phyloP scores from a whole-genome alignment of 202 grass and related monocot species.

The Panicum virgatum region DNA sequence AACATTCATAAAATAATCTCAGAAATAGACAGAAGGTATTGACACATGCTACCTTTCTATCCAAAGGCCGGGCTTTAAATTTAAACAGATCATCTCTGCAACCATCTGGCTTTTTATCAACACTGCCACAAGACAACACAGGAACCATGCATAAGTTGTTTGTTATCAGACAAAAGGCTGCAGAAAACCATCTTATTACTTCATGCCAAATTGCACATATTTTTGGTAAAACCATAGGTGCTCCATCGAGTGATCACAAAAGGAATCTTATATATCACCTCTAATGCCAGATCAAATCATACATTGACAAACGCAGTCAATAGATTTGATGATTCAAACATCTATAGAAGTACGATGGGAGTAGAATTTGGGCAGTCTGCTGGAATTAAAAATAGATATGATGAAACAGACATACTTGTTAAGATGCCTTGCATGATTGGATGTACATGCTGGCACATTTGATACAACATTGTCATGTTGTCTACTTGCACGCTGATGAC shows the following conservation, averaged over 20 bases:
- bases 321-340: conserved; percentile 9
- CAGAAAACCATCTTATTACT: background rate
- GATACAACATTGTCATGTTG: conserved; percentile 13
- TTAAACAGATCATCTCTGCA: conserved; percentile 47
- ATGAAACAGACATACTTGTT: conserved; percentile 51
- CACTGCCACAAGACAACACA: conserved; percentile 38
- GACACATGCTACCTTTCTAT: conserved; percentile 71
- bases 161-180: background rate
- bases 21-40: conserved; percentile 4
- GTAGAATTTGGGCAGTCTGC: conserved; percentile 6
- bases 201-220: background rate
- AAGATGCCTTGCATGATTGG: conserved; percentile 41
- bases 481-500: conserved; percentile 37
- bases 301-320: background rate
- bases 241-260: background rate
- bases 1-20: conserved; percentile 9
- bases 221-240: conserved; percentile 1
- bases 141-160: conserved; percentile 25
- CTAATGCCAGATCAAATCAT: background rate
- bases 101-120: conserved; percentile 44
- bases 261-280: background rate
- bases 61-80: conserved; percentile 64
- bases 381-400: background rate
- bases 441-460: conserved; percentile 36
- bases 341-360: background rate